These are phyloP conservation scores for Entomortierella parvispora DNA, from an alignment of 192 early-diverging fungal genomes.

Conservation along the genomic window DNA sequence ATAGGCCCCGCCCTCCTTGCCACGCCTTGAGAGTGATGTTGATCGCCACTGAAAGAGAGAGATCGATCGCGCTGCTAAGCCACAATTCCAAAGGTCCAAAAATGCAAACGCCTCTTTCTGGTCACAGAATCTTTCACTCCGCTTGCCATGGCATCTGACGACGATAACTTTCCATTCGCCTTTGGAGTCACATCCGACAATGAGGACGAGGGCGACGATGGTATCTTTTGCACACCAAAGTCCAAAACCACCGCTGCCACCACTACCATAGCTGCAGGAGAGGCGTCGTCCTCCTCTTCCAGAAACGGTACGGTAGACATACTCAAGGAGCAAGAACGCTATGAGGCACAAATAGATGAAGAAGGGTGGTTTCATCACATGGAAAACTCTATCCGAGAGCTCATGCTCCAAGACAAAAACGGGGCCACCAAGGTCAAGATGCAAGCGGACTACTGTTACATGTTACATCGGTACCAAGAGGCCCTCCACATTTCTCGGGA, in stretches of 20 bases:
- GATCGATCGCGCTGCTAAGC: too few species aligned
- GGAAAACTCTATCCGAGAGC: conserved; percentile 9
- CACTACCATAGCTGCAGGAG: conserved; percentile 5
- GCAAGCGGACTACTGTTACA: conserved; percentile 43
- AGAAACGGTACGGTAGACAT: not conserved
- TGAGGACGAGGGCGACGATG: conserved; percentile 14
- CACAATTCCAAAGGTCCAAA: too few species aligned
- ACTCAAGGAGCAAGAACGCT: conserved; percentile 14
- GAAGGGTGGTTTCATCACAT: conserved; percentile 49
- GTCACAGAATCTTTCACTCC: too few species aligned
- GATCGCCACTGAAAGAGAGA: too few species aligned
- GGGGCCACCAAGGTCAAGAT: conserved; percentile 48
- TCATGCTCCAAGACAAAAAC: conserved; percentile 36
- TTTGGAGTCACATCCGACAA: conserved; percentile 32
- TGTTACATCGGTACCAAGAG: conserved; percentile 38
- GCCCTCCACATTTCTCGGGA: conserved; percentile 33
- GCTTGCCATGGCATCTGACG: too few species aligned
- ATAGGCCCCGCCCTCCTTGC: too few species aligned
- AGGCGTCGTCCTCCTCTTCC: not conserved
- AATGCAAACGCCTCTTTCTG: too few species aligned
- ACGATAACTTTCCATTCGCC: conserved; percentile 44
- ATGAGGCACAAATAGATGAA: conserved; percentile 31
- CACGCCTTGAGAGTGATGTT: too few species aligned
- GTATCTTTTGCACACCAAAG: conserved; percentile 38
- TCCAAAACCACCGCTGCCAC: not conserved